Base-by-base conservation (phyloP, 768 basidiomycete species). In the Rhizopogon rudus region DNA sequence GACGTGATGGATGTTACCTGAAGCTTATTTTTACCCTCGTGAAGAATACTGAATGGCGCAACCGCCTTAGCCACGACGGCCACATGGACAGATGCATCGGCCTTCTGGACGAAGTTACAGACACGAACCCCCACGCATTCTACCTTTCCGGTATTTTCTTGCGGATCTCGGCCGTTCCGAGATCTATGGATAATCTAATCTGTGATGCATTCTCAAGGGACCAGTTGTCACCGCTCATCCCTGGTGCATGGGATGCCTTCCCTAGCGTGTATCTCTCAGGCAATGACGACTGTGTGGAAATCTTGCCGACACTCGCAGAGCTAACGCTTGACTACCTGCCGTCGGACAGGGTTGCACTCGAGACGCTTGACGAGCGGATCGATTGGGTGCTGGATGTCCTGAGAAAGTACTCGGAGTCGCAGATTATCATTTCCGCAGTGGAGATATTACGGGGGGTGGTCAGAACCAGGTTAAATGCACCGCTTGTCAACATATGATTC, bases 251-350 rank as follows among this genome's bases (percentile, higher is more conserved):
- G 48, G 48, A 49, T 49, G 48, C 48, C 5, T 37, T 49, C 35
- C 48, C 48, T 37, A 22, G 48, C 22, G 48, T 49, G 5, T 49
- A 49, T 49, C 48, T 49, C 48, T 49, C 48, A 49, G 35, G 48
- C 35, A 25, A 37, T 14, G 33, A 49, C 16, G 48, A 49, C 22
- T 49, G 48, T 22, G 48, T 49, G 48, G 48, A 49, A 49, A 49
- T 49, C 8, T 49, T 49, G 5, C 35, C 48, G 16, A 20, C 22
- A 14, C 37, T 49, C 22, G 35, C 48, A 14, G 48, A 49, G 48
- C 22, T 49, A 14, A 49, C 48, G 48, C 48, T 49, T 22, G 48
- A 49, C 35, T 25, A 49, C 22, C 35, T 49, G 14, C 48, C 48
- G 31, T 22, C 39, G 22, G 48, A 49, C 48, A 49, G 20, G 35